Evolutionary conservation across 23 red algal genomes (phyloP), one percentile per base, ranked within the genome.

Genomic region (Gracilariopsis chorda): DNA sequence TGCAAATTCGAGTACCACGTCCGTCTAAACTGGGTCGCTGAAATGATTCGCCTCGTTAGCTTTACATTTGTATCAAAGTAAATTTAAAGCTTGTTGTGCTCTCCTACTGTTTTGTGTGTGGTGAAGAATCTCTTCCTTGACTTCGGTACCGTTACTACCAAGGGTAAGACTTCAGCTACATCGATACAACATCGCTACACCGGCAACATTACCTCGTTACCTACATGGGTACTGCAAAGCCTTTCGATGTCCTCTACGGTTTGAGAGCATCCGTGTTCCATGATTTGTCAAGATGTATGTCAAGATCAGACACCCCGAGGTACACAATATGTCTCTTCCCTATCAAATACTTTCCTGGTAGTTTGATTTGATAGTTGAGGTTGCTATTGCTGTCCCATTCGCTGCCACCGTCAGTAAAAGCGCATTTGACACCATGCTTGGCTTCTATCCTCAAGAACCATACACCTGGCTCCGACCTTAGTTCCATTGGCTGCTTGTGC

Each of bases 271-370:
- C n/a, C n/a, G n/a, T n/a, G n/a, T n/a, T n/a, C n/a, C n/a, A n/a
- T n/a, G n/a, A n/a, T n/a, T n/a, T n/a, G n/a, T n/a, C n/a, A n/a
- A 58, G 1, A 28, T 89, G 85, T 19, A 59, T 48, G 43, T 89
- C 85, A 29, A 89, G 1, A 10, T 49, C 72, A 64, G 85, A 89
- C 27, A 51, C 35, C 59, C 85, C 85, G 11, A 41, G 49, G 44
- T 89, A 89, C 1, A 73, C 29, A 48, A 89, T 56, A 2, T 21
- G 20, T 14, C 85, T 69, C 41, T 37, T 36, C 3, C 85, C 85
- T 30, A 89, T 33, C 37, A 58, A 34, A 77, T 89, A 89, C 43
- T 73, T 89, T 30, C 85, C 85, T 25, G 85, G 85, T 34, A 89
- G 48, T 39, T 69, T 45, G 27, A 89, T 74, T 43, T 89, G 68